Conservation (phyloP, 345 rosid genomes). For the Citrus inodora region DNA sequence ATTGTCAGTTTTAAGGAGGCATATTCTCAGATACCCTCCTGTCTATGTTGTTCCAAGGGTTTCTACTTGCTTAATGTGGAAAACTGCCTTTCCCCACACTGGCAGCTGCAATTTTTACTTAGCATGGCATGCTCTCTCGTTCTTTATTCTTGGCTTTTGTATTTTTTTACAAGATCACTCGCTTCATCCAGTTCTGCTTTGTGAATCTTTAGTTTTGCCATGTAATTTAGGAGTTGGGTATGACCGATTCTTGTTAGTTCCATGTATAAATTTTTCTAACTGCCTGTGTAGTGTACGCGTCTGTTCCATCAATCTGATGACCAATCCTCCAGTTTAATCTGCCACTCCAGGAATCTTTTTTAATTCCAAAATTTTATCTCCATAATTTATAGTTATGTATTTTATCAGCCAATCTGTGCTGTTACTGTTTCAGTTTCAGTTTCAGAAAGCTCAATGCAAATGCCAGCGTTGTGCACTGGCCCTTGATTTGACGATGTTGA, state of each 20-base stretch:
- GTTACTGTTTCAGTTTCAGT: too few species aligned
- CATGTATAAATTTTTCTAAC: not conserved
- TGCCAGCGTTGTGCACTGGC: too few species aligned
- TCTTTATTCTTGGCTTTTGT: not conserved
- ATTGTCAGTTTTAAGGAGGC: not conserved
- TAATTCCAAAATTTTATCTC: not conserved
- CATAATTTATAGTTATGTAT: not conserved
- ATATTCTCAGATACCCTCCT: not conserved
- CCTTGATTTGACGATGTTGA: too few species aligned
- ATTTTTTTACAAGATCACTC: not conserved
- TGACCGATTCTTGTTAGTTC: not conserved
- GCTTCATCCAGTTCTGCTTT: not conserved
- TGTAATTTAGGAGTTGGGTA: not conserved
- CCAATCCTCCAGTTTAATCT: not conserved
- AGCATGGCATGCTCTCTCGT: not conserved
- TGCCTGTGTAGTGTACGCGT: too few species aligned
- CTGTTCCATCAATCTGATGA: not conserved
- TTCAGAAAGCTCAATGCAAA: too few species aligned
- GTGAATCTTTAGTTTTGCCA: not conserved
- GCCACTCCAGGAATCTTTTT: not conserved
- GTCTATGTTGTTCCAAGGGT: not conserved
- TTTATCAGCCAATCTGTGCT: too few species aligned
- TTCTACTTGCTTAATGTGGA: constrained; percentile 3
- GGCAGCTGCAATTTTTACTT: not conserved
- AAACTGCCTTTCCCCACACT: not conserved